These are phyloP conservation scores for Penicillium taxi DNA, from an alignment of 495 filamentous ascomycete genomes.

Conservation along the genomic window DNA sequence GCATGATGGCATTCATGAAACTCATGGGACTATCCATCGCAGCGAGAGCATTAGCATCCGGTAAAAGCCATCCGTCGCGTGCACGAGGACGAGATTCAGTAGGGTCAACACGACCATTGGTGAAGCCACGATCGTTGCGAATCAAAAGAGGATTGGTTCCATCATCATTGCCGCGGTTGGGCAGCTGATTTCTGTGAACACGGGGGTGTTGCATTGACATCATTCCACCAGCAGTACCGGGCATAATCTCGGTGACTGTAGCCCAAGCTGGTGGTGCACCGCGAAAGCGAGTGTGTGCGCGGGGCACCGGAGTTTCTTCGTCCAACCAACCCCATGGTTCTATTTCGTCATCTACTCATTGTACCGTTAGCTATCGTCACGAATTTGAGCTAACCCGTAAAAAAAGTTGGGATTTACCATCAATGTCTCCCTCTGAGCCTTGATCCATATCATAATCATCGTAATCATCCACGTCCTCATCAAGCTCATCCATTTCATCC, in stretches of 20 bases:
- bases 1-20: constrained; percentile 54
- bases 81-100: constrained; percentile 22
- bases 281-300: constrained; percentile 39
- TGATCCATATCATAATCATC: constrained; percentile 35
- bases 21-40: constrained; percentile 54
- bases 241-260: constrained; percentile 39
- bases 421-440: constrained; percentile 37
- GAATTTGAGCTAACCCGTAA: neutral
- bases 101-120: constrained; percentile 27
- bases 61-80: too few relatives aligned
- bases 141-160: constrained; percentile 70
- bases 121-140: constrained; percentile 36
- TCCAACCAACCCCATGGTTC: constrained; percentile 53
- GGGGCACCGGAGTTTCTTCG: constrained; percentile 38
- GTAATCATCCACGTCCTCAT: constrained; percentile 43
- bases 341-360: constrained; percentile 37
- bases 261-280: constrained; percentile 33
- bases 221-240: constrained; percentile 29
- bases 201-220: constrained; percentile 45
- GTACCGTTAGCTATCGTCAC: constrained; percentile 5
- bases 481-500: constrained; percentile 48
- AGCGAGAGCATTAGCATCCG: constrained; percentile 30
- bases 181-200: constrained; percentile 43
- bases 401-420: constrained; percentile 22
- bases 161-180: constrained; percentile 55